Conservation (phyloP, 2,329 filamentous ascomycete species). For the Cyanodermella asteris region DNA sequence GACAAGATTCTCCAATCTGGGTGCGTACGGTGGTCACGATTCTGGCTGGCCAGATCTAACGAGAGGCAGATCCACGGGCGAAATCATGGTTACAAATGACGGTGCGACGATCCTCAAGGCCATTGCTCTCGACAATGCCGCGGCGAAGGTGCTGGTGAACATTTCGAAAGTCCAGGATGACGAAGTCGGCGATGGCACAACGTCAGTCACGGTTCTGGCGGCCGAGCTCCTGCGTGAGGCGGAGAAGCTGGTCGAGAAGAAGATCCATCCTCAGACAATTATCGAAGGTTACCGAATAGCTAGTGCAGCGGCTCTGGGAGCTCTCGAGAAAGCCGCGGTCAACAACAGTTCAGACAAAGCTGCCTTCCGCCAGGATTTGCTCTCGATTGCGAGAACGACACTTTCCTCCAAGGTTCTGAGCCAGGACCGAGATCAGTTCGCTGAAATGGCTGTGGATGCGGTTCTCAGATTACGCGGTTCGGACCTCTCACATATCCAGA, state of each 20-base stretch:
- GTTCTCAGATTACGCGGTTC: slow-evolving; percentile 76
- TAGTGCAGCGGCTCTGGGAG: slow-evolving; percentile 64
- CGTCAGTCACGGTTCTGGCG: slow-evolving; percentile 87
- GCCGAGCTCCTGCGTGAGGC: slow-evolving; percentile 90
- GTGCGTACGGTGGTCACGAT: slow-evolving; percentile 29
- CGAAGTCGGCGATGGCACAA: slow-evolving; percentile 94
- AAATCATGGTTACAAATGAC: slow-evolving; percentile 98
- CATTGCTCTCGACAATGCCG: slow-evolving; percentile 94
- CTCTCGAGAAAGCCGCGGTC: slow-evolving; percentile 63
- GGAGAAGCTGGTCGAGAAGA: slow-evolving; percentile 91
- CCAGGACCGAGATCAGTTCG: slow-evolving; percentile 83
- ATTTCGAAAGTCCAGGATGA: slow-evolving; percentile 99
- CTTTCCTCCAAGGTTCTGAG: slow-evolving; percentile 92
- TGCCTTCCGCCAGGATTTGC: slow-evolving; percentile 72
- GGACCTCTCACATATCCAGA: slow-evolving; percentile 92
- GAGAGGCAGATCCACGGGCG: slow-evolving; percentile 55
- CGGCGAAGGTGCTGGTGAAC: slow-evolving; percentile 94
- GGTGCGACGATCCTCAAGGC: slow-evolving; percentile 96
- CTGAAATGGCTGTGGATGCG: slow-evolving; percentile 72
- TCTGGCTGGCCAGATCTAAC: slow-evolving; percentile 9
- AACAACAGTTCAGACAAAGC: slow-evolving; percentile 70
- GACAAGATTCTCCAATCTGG: slow-evolving; percentile 95
- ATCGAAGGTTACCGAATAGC: slow-evolving; percentile 98
- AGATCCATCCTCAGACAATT: slow-evolving; percentile 98
- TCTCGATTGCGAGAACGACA: slow-evolving; percentile 81